phyloP scores from a whole-genome alignment of 768 basidiomycete species.

The Clavulina sp. region DNA sequence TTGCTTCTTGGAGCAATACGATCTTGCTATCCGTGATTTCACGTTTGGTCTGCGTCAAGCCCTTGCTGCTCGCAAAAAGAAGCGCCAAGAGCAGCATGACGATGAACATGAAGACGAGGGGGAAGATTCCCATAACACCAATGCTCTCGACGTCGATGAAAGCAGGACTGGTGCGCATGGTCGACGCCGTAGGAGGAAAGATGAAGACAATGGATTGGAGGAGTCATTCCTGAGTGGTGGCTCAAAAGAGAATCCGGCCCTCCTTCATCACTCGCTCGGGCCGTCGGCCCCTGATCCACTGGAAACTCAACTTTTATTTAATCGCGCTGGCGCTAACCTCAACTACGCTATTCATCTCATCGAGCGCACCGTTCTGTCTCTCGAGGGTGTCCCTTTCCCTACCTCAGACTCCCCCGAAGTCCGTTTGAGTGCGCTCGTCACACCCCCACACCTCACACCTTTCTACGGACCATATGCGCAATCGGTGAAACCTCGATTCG shows the following conservation, averaged over 20 bases:
- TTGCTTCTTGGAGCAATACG: slow-evolving; percentile 72
- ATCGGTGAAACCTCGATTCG: slow-evolving; percentile 56
- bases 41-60: slow-evolving; percentile 67
- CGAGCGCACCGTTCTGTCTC: slow-evolving; percentile 47
- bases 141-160: background rate
- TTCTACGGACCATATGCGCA: slow-evolving; percentile 47
- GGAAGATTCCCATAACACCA: too few relatives aligned
- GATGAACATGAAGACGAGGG: background rate
- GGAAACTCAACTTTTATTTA: slow-evolving; percentile 68
- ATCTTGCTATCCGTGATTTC: slow-evolving; percentile 58
- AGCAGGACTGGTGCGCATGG: background rate
- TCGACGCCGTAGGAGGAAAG: background rate
- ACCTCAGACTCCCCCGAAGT: slow-evolving; percentile 55
- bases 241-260: background rate
- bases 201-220: background rate
- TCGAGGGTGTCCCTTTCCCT: slow-evolving; percentile 50
- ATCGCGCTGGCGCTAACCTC: slow-evolving; percentile 67
- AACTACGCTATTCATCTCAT: slow-evolving; percentile 63
- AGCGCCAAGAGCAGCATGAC: slow-evolving; percentile 28
- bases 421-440: slow-evolving; percentile 31
- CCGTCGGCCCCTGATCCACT: slow-evolving; percentile 75
- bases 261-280: slow-evolving; percentile 44
- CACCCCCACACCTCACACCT: too few relatives aligned
- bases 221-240: background rate
- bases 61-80: slow-evolving; percentile 45